Evolutionary conservation across 2,329 filamentous ascomycete genomes (phyloP).

Genomic region (Epichloe uncinata): DNA sequence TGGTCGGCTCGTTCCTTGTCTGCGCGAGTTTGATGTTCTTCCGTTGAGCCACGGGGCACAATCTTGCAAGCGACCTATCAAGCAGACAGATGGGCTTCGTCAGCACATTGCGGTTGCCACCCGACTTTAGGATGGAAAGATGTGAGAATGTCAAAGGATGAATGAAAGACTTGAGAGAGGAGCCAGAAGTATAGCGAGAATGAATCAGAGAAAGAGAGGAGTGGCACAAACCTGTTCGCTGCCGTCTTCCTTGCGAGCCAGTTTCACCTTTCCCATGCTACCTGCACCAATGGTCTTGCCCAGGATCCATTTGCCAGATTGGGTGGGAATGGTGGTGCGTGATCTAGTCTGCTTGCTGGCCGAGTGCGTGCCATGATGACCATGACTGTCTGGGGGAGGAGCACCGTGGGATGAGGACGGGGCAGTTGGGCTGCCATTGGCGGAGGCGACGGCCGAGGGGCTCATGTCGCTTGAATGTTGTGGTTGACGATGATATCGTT

Average conservation of each 20-base stretch:
- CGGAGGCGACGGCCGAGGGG: slow-evolving; percentile 32
- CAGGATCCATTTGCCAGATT: slow-evolving; percentile 84
- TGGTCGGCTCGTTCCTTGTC: slow-evolving; percentile 86
- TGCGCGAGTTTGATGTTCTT: slow-evolving; percentile 59
- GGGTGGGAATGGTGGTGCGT: slow-evolving; percentile 75
- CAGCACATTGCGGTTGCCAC: not conserved
- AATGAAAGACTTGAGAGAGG: not conserved
- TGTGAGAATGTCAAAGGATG: not conserved
- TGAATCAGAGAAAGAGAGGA: not conserved
- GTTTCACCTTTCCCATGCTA: slow-evolving; percentile 98
- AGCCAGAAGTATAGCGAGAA: not conserved
- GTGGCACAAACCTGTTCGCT: slow-evolving; percentile 63
- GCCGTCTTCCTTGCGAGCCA: slow-evolving; percentile 80
- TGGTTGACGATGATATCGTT: slow-evolving; percentile 19
- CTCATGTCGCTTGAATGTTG: slow-evolving; percentile 32
- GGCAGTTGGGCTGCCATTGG: slow-evolving; percentile 39
- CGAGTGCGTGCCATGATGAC: slow-evolving; percentile 20
- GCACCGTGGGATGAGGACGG: slow-evolving; percentile 34
- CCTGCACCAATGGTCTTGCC: slow-evolving; percentile 96
- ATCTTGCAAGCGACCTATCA: slow-evolving; percentile 83
- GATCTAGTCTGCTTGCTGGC: slow-evolving; percentile 40
- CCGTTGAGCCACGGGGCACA: slow-evolving; percentile 77
- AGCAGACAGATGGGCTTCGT: not conserved
- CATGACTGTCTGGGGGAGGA: slow-evolving; percentile 23
- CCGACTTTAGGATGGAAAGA: not conserved